phyloP scores from a whole-genome alignment of 257 asterid species.

The Ilex asprella region DNA sequence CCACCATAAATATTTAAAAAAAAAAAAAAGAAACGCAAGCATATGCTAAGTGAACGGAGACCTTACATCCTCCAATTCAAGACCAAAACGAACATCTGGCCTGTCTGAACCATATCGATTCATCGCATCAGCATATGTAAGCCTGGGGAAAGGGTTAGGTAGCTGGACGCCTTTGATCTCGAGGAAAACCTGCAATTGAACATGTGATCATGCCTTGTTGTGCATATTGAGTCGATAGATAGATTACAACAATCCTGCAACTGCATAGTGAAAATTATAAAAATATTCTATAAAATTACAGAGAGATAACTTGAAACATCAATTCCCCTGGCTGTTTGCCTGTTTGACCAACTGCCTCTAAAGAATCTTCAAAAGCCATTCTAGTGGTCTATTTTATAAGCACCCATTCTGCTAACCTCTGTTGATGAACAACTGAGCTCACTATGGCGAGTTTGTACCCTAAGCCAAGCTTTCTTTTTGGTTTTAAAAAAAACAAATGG shows the following conservation, averaged over 20 bases:
- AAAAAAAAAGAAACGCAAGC: conserved; percentile 9
- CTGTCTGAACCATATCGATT: conserved; percentile 85
- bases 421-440: no score
- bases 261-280: no score
- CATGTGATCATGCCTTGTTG: conserved; percentile 12
- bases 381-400: no score
- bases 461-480: no score
- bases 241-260: background rate
- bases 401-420: no score
- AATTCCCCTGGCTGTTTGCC: no score
- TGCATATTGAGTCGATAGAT: background rate
- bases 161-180: conserved; percentile 81
- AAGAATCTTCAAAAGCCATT: no score
- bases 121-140: conserved; percentile 90
- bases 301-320: no score
- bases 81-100: conserved; percentile 85
- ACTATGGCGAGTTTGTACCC: no score
- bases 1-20: background rate
- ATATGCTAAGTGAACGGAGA: conserved; percentile 9
- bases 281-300: no score
- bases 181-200: conserved; percentile 59
- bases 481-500: no score
- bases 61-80: conserved; percentile 70
- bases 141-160: conserved; percentile 88
- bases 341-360: no score